Evolutionary conservation across 2,329 filamentous ascomycete species (phyloP).

Genomic region (Aspergillus hortae): DNA sequence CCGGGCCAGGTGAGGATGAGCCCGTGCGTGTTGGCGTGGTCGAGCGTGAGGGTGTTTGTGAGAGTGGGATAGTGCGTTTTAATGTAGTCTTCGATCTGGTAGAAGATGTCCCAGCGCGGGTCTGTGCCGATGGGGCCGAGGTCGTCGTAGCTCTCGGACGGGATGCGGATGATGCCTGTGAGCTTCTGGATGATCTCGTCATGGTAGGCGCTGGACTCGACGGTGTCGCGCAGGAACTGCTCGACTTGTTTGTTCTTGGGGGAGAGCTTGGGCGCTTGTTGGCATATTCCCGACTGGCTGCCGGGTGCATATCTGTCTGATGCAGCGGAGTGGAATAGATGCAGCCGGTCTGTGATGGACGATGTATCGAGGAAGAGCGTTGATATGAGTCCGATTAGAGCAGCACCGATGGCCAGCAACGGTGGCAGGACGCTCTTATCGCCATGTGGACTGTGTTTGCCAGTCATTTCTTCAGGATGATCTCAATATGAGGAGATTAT

Average conservation of each 20-base stretch:
- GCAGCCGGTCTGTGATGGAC: no score
- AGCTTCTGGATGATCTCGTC: conserved; percentile 14
- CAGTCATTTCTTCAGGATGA: neutral
- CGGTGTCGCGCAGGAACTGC: neutral
- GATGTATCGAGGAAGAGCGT: neutral
- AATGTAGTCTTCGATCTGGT: conserved; percentile 48
- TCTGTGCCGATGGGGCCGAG: conserved; percentile 54
- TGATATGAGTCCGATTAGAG: neutral
- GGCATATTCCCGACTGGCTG: neutral
- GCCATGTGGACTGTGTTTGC: no score
- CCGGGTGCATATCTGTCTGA: neutral
- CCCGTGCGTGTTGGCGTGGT: conserved; percentile 58
- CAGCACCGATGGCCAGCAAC: neutral
- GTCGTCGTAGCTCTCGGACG: conserved; percentile 53
- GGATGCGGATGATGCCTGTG: conserved; percentile 42
- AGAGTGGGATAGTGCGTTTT: conserved; percentile 49
- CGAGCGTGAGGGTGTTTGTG: conserved; percentile 41
- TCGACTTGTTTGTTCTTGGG: neutral
- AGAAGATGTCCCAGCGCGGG: conserved; percentile 54
- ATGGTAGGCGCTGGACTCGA: neutral
- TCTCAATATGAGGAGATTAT: no score
- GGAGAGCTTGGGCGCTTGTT: neutral
- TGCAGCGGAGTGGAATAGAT: neutral
- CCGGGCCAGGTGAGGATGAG: conserved; percentile 44
- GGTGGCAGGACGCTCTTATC: neutral